Evolutionary conservation across 1,284 basidiomycete genomes (phyloP).

Genomic region (Clitocybe nebularis): DNA sequence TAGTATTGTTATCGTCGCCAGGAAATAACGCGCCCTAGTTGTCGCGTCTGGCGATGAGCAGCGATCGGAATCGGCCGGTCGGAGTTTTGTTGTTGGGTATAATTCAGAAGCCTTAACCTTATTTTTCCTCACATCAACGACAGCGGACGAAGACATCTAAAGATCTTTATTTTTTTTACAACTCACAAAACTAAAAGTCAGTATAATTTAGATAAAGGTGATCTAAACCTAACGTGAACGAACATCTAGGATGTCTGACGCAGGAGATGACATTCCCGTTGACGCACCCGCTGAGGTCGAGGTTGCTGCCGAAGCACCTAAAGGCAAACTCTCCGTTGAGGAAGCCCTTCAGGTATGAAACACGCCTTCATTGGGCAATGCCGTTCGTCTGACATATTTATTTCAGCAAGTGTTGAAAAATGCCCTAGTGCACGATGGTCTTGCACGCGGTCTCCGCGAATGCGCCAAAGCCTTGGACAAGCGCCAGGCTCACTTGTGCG

Average conservation of each 20-base stretch:
- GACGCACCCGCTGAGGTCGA: constrained; percentile 80
- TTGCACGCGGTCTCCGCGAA: constrained; percentile 97
- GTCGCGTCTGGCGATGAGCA: constrained; percentile 22
- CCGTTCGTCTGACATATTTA: neutral
- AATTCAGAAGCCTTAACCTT: constrained; percentile 37
- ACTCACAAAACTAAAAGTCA: constrained; percentile 15
- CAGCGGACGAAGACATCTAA: constrained; percentile 87
- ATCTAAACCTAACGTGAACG: constrained; percentile 3
- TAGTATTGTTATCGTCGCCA: no score
- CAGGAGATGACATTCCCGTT: constrained; percentile 91
- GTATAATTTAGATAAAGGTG: neutral
- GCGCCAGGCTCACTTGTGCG: constrained; percentile 97
- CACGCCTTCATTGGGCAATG: neutral
- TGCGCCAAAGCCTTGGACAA: constrained; percentile 98
- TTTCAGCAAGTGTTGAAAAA: constrained; percentile 90
- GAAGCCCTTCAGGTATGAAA: constrained; percentile 88
- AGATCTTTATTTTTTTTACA: constrained; percentile 29
- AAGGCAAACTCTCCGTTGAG: constrained; percentile 95
- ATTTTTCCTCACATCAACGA: constrained; percentile 71
- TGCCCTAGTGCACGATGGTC: constrained; percentile 95
- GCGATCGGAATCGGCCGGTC: constrained; percentile 37
- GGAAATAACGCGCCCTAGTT: no score
- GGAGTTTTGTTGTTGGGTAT: constrained; percentile 39
- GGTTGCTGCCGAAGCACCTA: constrained; percentile 79
- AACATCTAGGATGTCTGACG: constrained; percentile 88